These are phyloP conservation scores for Pythium phragmitis DNA, from an alignment of 352 stramenopile genomes.

Conservation along the genomic window DNA sequence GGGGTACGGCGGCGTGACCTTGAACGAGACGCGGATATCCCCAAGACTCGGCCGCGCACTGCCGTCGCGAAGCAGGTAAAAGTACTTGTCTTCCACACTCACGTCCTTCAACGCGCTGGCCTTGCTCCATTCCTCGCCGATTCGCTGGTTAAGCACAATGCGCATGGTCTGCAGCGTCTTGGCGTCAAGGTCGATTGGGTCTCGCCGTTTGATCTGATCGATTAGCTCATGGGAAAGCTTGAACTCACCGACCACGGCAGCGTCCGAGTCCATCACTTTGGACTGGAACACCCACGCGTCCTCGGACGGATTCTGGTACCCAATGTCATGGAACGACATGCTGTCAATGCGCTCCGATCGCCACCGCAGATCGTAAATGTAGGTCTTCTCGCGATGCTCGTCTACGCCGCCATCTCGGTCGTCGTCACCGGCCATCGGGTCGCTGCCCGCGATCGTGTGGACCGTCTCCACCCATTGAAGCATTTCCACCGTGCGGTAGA, in stretches of 20 bases:
- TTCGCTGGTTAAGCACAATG: constrained; percentile 51
- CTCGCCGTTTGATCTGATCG: constrained; percentile 65
- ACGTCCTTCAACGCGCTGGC: constrained; percentile 47
- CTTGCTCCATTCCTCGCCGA: constrained; percentile 39
- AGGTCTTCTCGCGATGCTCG: constrained; percentile 62
- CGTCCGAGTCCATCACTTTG: constrained; percentile 27
- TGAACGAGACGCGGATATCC: constrained; percentile 65
- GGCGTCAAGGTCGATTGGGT: constrained; percentile 46
- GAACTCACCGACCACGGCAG: constrained; percentile 66
- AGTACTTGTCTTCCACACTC: constrained; percentile 56
- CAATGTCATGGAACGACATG: constrained; percentile 51
- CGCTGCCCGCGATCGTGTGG: constrained; percentile 48
- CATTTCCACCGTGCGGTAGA: constrained; percentile 75
- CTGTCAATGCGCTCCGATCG: constrained; percentile 51
- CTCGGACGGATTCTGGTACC: constrained; percentile 59
- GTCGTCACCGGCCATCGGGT: constrained; percentile 25
- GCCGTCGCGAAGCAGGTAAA: constrained; percentile 35
- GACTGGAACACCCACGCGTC: constrained; percentile 56
- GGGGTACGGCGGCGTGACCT: constrained; percentile 59
- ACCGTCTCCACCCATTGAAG: constrained; percentile 80
- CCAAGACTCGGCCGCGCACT: constrained; percentile 32
- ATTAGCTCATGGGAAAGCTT: constrained; percentile 49
- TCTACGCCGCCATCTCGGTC: constrained; percentile 41
- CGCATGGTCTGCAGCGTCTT: constrained; percentile 50
- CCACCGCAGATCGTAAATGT: constrained; percentile 74